Evolutionary conservation across 805 yeast genomes (phyloP).

Genomic region (Sungouiozyma intestinalis): DNA sequence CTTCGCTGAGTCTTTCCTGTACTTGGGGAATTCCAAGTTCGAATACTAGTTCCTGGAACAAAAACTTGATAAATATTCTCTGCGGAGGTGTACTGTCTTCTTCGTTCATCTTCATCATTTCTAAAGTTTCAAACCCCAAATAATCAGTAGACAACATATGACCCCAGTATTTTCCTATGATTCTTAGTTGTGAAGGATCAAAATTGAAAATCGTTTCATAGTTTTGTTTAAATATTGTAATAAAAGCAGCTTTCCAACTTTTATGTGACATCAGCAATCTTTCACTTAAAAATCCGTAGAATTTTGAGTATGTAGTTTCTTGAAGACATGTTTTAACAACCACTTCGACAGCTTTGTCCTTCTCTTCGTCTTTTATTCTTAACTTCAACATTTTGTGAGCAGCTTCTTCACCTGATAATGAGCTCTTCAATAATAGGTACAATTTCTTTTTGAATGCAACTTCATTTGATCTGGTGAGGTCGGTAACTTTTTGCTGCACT

Average conservation of each 20-base stretch:
- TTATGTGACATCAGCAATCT: slow-evolving; percentile 42
- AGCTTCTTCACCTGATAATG: slow-evolving; percentile 87
- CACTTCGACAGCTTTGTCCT: slow-evolving; percentile 55
- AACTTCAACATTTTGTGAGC: slow-evolving; percentile 70
- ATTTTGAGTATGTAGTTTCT: slow-evolving; percentile 78
- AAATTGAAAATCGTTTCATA: slow-evolving; percentile 52
- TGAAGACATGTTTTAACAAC: slow-evolving; percentile 73
- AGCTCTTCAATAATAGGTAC: slow-evolving; percentile 76
- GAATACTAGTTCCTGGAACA: slow-evolving; percentile 69
- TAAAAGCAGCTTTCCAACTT: slow-evolving; percentile 50
- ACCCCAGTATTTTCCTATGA: slow-evolving; percentile 79
- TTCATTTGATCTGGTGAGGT: slow-evolving; percentile 57
- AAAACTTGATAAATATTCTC: slow-evolving; percentile 69
- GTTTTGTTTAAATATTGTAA: slow-evolving; percentile 40
- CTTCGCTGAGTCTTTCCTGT: slow-evolving; percentile 41
- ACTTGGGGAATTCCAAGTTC: slow-evolving; percentile 57
- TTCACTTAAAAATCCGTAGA: slow-evolving; percentile 68
- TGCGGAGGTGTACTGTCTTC: slow-evolving; percentile 65
- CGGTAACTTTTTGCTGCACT: slow-evolving; percentile 33
- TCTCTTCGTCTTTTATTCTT: slow-evolving; percentile 32
- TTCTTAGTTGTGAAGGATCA: slow-evolving; percentile 66
- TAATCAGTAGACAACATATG: slow-evolving; percentile 64
- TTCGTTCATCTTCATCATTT: slow-evolving; percentile 51
- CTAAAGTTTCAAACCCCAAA: slow-evolving; percentile 52
- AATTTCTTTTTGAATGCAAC: slow-evolving; percentile 63